Percentiles rank a stretch among this genome's conserved stretches.
phyloP scores from a whole-genome alignment of 495 filamentous ascomycete genomes.

The Cercophora sp. region DNA sequence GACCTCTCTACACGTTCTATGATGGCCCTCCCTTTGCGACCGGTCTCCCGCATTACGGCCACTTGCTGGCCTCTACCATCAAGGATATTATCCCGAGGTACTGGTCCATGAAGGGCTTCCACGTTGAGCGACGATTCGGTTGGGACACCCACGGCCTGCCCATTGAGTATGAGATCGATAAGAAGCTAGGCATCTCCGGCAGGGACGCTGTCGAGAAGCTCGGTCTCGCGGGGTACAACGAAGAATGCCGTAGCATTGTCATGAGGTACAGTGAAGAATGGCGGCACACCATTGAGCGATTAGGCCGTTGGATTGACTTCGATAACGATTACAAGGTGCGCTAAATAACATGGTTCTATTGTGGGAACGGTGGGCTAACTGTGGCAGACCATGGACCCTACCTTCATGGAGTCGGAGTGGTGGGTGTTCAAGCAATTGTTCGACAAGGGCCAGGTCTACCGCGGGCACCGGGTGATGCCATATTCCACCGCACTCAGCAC shows the following conservation, averaged over 20 bases:
- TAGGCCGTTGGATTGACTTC: constrained; percentile 98
- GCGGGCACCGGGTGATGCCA: constrained; percentile 87
- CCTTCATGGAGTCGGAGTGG: constrained; percentile 96
- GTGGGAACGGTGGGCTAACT: constrained; percentile 9
- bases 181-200: constrained; percentile 87
- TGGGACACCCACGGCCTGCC: constrained; percentile 96
- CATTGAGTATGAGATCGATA: constrained; percentile 98
- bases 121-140: constrained; percentile 69
- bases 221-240: constrained; percentile 89
- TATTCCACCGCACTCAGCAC: constrained; percentile 90
- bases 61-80: constrained; percentile 91
- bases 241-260: constrained; percentile 87
- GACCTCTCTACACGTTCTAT: constrained; percentile 77
- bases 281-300: constrained; percentile 80
- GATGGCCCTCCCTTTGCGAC: constrained; percentile 61
- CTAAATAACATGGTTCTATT: neutral
- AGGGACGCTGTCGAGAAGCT: constrained; percentile 82
- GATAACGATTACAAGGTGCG: constrained; percentile 94
- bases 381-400: constrained; percentile 76
- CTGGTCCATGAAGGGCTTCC: constrained; percentile 95
- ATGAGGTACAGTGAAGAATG: constrained; percentile 91
- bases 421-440: constrained; percentile 94
- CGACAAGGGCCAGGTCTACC: constrained; percentile 84
- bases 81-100: constrained; percentile 96
- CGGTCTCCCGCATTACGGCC: constrained; percentile 90